These are phyloP conservation scores for Euphorbia tirucalli DNA, from an alignment of 345 rosid genomes.

Conservation along the genomic window DNA sequence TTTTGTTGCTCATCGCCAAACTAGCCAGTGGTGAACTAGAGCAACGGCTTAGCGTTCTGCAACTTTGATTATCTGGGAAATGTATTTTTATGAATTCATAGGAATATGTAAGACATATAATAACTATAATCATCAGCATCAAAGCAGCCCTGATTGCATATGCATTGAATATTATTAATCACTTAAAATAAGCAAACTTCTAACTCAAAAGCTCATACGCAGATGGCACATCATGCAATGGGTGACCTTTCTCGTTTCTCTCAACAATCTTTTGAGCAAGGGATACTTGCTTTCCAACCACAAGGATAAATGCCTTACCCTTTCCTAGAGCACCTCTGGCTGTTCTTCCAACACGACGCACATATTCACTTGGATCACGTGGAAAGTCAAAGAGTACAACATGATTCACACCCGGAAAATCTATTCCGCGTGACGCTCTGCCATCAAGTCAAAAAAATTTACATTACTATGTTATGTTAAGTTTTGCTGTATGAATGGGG, in stretches of 20 bases:
- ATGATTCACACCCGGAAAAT: conserved; percentile 78
- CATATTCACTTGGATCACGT: conserved; percentile 91
- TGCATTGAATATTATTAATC: not conserved
- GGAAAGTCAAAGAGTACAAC: conserved; percentile 85
- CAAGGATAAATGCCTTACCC: conserved; percentile 85
- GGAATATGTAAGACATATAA: not conserved
- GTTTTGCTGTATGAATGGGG: not conserved
- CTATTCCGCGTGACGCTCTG: conserved; percentile 91
- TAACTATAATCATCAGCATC: not conserved
- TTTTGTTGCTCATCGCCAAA: no score
- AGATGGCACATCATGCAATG: conserved; percentile 84
- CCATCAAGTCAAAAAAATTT: conserved; percentile 15
- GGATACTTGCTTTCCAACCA: conserved; percentile 84
- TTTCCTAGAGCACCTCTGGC: conserved; percentile 90
- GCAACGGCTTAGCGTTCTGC: not conserved
- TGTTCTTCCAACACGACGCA: conserved; percentile 91
- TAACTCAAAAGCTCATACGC: conserved; percentile 53
- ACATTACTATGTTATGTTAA: not conserved
- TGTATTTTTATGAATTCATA: not conserved
- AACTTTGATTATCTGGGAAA: not conserved
- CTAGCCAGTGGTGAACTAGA: no score
- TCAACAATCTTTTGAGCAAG: conserved; percentile 67
- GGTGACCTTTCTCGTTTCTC: conserved; percentile 81
- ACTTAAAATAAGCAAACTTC: not conserved
- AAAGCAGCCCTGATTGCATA: not conserved